A percentile compares a stretch with the other conserved stretches of the same genome.
Conservation (phyloP, 2,329 filamentous ascomycete genomes). For the Aspergillus versicolor region DNA sequence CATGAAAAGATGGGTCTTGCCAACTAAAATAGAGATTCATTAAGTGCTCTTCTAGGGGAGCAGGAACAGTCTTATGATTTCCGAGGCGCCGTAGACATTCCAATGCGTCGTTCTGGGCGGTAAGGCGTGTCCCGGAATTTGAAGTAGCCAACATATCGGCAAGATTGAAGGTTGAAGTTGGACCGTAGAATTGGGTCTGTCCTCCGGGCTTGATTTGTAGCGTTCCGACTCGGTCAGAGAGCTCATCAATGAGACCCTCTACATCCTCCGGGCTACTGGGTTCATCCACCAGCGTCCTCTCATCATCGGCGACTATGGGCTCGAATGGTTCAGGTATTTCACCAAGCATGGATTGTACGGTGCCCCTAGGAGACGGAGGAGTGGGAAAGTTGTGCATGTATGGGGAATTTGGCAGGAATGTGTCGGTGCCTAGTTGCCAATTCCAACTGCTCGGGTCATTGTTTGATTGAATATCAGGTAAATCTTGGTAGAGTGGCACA, state of each 20-base stretch:
- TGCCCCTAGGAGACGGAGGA: not conserved
- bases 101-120: not conserved
- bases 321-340: not conserved
- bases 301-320: not conserved
- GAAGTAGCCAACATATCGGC: not conserved
- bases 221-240: not conserved
- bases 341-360: not conserved
- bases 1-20: constrained; percentile 40
- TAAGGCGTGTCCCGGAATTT: not conserved
- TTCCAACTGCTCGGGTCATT: not conserved
- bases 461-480: not conserved
- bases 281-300: not conserved
- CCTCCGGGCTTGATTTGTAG: not conserved
- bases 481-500: not conserved
- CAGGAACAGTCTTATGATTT: constrained; percentile 26
- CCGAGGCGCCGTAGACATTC: constrained; percentile 23
- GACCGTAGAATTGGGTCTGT: not conserved
- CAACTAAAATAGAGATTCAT: constrained; percentile 41
- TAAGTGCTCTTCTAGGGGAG: constrained; percentile 35
- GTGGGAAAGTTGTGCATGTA: not conserved
- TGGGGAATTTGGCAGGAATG: not conserved
- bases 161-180: constrained; percentile 2
- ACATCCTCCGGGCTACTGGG: not conserved
- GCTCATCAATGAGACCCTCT: constrained; percentile 1
- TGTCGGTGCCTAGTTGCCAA: not conserved